Evolutionary conservation across 164 flowering plant species (phyloP), one percentile per base, ranked within the genome.

Genomic region (Litsea cubeba): DNA sequence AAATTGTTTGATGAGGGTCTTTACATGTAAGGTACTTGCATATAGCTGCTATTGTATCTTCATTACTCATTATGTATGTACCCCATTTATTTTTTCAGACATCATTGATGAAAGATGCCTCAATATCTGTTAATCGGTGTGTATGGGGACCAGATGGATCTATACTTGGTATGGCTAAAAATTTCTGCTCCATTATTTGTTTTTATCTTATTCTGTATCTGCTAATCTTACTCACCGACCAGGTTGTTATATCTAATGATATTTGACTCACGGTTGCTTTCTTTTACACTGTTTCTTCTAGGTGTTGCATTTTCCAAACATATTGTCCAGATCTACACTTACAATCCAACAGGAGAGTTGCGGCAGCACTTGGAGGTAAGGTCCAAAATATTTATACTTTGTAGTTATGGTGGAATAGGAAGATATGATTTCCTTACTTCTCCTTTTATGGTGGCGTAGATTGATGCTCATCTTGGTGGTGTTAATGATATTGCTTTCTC

Each of bases 401-500:
- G 62, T 72, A 62, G 68, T 50, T 71, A 63, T 12, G 17, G 50
- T 17, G 12, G 54, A 40, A 46, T 10, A 69, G 86, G 87, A 87
- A 76, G 87, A 86, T 83, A 88, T 88, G 12, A 84, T 84, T 75
- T 87, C 30, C 50, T 71, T 26, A 58, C 46, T 71, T 22, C 63
- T 65, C 90, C 12, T 40, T 40, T 58, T 88, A 74, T 75, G 76
- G 4, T 71, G 17, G 46, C 77, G 70, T 69, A 87, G 92, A 88
- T 88, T 77, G 92, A 88, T 77, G 90, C 92, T 46, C 92, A 88
- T 78, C 28, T 73, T 72, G 91, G 93, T 77, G 86, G 91, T 66
- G 91, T 89, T 32, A 88, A 89, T 87, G 93, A 89, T 80, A 77
- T 89, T 75, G 90, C 88, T 1, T 90, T 88, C 76, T 79, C 89